Evolutionary conservation across 192 early-diverging fungal species (phyloP).

Genomic region (Allomyces macrogynus): DNA sequence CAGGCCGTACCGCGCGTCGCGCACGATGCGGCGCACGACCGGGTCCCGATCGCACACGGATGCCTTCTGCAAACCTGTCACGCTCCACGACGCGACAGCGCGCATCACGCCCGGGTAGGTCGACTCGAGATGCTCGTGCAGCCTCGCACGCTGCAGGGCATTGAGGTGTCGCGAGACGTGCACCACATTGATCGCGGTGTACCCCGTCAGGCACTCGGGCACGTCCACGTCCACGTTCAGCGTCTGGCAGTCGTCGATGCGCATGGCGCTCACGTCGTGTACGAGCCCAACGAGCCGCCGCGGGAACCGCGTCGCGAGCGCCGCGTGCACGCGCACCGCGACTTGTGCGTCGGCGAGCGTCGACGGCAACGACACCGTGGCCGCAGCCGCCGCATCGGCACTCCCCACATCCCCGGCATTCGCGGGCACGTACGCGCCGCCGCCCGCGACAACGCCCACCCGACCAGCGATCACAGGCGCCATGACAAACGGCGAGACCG

Average conservation of each 20-base stretch:
- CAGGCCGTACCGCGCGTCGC: no score
- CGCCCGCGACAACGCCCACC: not conserved
- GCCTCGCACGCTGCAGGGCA: not conserved
- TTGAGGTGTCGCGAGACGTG: not conserved
- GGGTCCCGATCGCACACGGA: no score
- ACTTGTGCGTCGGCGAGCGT: slow-evolving; percentile 2
- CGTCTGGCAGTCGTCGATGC: not conserved
- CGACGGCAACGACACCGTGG: not conserved
- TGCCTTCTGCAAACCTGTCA: no score
- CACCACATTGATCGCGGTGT: not conserved
- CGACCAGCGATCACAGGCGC: not conserved
- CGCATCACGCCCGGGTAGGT: no score
- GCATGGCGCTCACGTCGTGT: not conserved
- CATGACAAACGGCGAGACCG: slow-evolving; percentile 39
- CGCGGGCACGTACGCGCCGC: no score
- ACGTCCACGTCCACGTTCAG: not conserved
- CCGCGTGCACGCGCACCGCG: not conserved
- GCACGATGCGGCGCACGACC: no score
- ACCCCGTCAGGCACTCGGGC: not conserved
- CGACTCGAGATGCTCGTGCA: no score
- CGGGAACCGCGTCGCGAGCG: slow-evolving; percentile 1
- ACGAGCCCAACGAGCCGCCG: not conserved
- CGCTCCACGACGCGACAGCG: no score
- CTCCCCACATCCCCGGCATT: no score
- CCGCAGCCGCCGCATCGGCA: no score